Conservation (phyloP, 176 grass and related monocot species). For the Olyra latifolia region DNA sequence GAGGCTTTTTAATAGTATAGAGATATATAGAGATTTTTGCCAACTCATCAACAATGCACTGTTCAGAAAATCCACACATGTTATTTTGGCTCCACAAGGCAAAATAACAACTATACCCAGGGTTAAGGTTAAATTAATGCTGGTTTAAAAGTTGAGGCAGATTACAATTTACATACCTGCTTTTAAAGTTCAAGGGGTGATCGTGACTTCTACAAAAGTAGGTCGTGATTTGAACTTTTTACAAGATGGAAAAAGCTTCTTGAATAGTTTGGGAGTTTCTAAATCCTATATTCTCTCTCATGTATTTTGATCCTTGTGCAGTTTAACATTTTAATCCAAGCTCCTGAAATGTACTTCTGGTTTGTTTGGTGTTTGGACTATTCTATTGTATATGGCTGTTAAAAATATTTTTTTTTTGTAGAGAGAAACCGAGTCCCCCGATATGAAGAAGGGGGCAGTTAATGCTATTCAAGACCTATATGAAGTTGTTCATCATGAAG, state of each 20-base stretch:
- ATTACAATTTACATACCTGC: neutral
- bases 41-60: neutral
- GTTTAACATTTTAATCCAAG: neutral
- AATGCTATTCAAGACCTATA: slow-evolving; percentile 87
- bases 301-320: neutral
- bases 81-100: neutral
- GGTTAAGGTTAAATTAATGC: neutral
- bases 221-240: neutral
- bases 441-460: slow-evolving; percentile 63
- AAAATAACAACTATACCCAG: neutral
- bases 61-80: neutral
- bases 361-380: neutral
- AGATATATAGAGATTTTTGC: too few species aligned
- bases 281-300: neutral
- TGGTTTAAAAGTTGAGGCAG: neutral
- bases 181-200: neutral
- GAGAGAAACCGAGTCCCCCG: slow-evolving; percentile 58
- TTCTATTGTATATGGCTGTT: slow-evolving; percentile 1
- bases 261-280: neutral
- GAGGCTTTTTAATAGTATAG: too few species aligned
- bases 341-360: neutral
- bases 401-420: slow-evolving; percentile 32
- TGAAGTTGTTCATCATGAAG: slow-evolving; percentile 80
- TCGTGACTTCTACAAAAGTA: neutral
- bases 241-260: neutral